Evolutionary conservation across 169 alveolate genomes (phyloP).

Genomic region (Besnoitia besnoiti): DNA sequence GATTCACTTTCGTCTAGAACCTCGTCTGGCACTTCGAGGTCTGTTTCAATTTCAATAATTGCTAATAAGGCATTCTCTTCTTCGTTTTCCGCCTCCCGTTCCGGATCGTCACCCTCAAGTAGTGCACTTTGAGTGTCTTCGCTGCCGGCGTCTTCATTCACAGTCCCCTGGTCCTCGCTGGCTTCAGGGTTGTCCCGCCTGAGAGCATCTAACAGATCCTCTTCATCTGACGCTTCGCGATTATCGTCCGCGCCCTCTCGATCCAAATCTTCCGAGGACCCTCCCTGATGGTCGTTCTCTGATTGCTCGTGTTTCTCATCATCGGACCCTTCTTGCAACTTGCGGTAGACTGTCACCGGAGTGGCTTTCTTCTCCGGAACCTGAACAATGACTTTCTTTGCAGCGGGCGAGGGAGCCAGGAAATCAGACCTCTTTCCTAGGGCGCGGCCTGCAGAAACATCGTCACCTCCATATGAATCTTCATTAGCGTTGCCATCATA

Average conservation of each 20-base stretch:
- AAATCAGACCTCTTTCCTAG: neutral
- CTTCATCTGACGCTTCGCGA: neutral
- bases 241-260: neutral
- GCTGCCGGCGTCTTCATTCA: neutral
- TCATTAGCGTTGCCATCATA: neutral
- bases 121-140: neutral
- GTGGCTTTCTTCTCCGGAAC: neutral
- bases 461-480: neutral
- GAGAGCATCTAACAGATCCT: neutral
- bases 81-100: neutral
- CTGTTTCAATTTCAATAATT: neutral
- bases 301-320: neutral
- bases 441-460: neutral
- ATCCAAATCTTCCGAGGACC: neutral
- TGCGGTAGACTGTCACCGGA: neutral
- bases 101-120: neutral
- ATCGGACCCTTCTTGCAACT: neutral
- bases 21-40: neutral
- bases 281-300: neutral
- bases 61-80: neutral
- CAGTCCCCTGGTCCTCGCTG: neutral
- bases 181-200: neutral
- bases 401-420: neutral
- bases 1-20: neutral
- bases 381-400: neutral